A percentile compares a stretch with the other conserved stretches of the same genome.
These are phyloP conservation scores for Cyberlindnera euphorbiiphila DNA, from an alignment of 805 yeast species.

Conservation along the genomic window DNA sequence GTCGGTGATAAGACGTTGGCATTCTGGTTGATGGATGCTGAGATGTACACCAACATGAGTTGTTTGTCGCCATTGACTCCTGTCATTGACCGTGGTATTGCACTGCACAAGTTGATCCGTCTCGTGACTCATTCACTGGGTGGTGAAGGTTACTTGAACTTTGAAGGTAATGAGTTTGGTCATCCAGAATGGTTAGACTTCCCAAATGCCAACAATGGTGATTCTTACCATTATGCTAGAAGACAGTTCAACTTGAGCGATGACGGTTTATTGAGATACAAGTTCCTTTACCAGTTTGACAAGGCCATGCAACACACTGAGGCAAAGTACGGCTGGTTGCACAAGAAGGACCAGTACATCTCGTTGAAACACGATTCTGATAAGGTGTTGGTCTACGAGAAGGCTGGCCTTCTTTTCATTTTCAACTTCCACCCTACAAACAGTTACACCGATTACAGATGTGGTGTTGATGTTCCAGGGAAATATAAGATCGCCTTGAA, in stretches of 20 bases:
- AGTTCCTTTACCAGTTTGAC: constrained; percentile 77
- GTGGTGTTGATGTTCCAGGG: constrained; percentile 86
- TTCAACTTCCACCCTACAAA: constrained; percentile 89
- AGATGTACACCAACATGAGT: constrained; percentile 96
- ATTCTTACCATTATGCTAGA: constrained; percentile 90
- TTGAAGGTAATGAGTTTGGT: constrained; percentile 98
- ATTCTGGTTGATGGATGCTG: constrained; percentile 98
- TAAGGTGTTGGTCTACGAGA: constrained; percentile 84
- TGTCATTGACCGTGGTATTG: constrained; percentile 81
- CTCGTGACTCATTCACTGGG: constrained; percentile 86
- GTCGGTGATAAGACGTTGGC: constrained; percentile 97
- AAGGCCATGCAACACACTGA: constrained; percentile 79
- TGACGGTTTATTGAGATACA: constrained; percentile 77
- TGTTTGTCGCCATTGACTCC: constrained; percentile 67
- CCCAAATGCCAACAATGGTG: constrained; percentile 85
- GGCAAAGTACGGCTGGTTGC: constrained; percentile 64
- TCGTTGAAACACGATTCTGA: constrained; percentile 87
- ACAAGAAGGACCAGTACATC: constrained; percentile 69
- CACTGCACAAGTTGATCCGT: constrained; percentile 88
- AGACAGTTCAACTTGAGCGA: constrained; percentile 87
- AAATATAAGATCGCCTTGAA: constrained; percentile 69
- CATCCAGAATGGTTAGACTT: constrained; percentile 99
- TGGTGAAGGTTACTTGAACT: constrained; percentile 94
- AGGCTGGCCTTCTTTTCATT: constrained; percentile 78
- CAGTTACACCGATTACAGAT: constrained; percentile 79